Percentiles rank a stretch among this genome's conserved stretches.
Conservation (phyloP, 1,284 basidiomycete genomes). For the Cryptococcus sp. region DNA sequence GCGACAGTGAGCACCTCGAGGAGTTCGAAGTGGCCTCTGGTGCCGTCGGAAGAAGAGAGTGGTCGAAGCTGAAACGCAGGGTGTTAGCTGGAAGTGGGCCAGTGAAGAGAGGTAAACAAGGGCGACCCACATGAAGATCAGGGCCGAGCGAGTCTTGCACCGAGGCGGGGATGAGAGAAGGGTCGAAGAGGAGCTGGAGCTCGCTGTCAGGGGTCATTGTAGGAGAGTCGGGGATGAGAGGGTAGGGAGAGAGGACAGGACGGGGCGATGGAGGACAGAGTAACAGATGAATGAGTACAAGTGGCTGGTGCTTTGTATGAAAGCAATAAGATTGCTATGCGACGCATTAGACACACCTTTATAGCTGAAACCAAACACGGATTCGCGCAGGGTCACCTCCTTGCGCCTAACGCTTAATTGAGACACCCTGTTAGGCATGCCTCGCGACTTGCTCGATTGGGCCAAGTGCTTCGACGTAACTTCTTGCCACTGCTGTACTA, state of each 20-base stretch:
- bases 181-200: conserved; percentile 38
- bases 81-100: background rate
- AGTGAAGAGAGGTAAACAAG: background rate
- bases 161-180: conserved; percentile 27
- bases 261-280: background rate
- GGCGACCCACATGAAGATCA: conserved; percentile 28
- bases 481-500: background rate
- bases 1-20: conserved; percentile 77
- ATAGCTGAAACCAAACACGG: no score
- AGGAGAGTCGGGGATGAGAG: background rate
- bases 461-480: background rate
- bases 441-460: background rate
- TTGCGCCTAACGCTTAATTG: no score
- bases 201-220: conserved; percentile 6
- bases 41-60: conserved; percentile 80
- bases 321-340: no score
- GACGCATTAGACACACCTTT: no score
- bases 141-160: conserved; percentile 24
- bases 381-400: no score
- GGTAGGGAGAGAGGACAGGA: background rate
- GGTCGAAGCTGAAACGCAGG: conserved; percentile 70
- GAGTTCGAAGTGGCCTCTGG: conserved; percentile 75
- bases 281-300: background rate
- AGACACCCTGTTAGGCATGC: no score
- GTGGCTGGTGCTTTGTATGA: no score